Evolutionary conservation across 495 filamentous ascomycete genomes (phyloP).

Genomic region (Cudoniella acicularis): DNA sequence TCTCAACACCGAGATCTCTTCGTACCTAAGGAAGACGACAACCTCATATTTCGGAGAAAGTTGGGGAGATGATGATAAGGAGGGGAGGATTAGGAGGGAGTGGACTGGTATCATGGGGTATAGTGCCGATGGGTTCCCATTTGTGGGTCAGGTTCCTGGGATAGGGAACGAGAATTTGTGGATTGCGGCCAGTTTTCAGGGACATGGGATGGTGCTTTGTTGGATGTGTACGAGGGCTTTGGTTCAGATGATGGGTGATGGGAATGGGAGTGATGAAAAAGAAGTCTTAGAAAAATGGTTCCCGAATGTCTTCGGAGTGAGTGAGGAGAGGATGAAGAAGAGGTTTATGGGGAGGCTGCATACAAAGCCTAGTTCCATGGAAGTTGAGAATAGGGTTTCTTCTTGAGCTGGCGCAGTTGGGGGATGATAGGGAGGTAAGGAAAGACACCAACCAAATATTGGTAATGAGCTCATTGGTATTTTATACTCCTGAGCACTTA

Average conservation of each 20-base stretch:
- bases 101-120: constrained; percentile 65
- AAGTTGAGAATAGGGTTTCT: no score
- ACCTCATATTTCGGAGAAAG: constrained; percentile 49
- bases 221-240: constrained; percentile 53
- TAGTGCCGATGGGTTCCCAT: constrained; percentile 51
- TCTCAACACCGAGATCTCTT: constrained; percentile 49
- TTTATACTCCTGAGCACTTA: no score
- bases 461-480: no score
- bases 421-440: no score
- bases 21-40: constrained; percentile 44
- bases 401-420: no score
- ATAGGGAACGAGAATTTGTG: constrained; percentile 38
- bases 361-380: not conserved
- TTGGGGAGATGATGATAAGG: constrained; percentile 56
- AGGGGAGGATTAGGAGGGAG: constrained; percentile 52
- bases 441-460: no score
- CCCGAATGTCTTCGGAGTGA: constrained; percentile 44
- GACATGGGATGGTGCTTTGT: constrained; percentile 57
- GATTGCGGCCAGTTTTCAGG: constrained; percentile 51
- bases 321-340: constrained; percentile 35
- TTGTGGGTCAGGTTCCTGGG: constrained; percentile 43
- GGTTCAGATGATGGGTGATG: constrained; percentile 43
- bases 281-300: constrained; percentile 44
- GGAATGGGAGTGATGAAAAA: not conserved
- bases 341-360: not conserved